Base-by-base conservation (phyloP, 305 asterid genomes). In the Rubia tinctorum region DNA sequence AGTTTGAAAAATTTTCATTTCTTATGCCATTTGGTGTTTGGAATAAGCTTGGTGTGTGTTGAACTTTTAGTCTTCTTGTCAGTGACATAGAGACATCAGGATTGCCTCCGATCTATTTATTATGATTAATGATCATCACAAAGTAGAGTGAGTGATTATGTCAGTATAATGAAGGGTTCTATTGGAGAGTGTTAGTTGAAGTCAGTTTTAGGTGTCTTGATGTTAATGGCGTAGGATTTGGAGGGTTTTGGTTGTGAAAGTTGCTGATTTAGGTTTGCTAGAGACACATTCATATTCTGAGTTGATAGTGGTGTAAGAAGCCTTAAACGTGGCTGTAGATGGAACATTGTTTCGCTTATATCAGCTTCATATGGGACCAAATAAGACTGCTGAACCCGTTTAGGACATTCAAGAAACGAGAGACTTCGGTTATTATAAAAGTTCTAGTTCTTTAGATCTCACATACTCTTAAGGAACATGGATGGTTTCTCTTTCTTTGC, bases 21-120 rank as follows among this genome's bases (percentile, higher is more conserved):
- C 39, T 64, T 27, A n/a, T 73, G 76, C 37, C 23, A 30, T 68
- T 37, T 17, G 34, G 59, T 68, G 58, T 44, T 45, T 4, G 34
- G 8, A 37, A 43, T 6, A 55, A 37, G 22, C 17, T 12, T 44
- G 18, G 6, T 40, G 9, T 25, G 20, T 39, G n/a, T 39, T 10
- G 11, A 51, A 22, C 25, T 49, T 18, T 7, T 37, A 8, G 22
- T 23, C 5, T 8, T 51, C 6, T 25, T 49, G 27, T 30, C 59
- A 7, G 18, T 58, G 45, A 20, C 25, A 20, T 40, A 22, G 42
- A 44, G 34, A 65, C 37, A 45, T 25, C 53, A 4, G 6, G 18
- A 45, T 68, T 49, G 51, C 11, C 55, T 67, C 17, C 20, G 1
- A 22, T 56, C 27, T 56, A 18, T n/a, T 22, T 56, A 20, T 64